Percentiles rank a stretch among this genome's conserved stretches.
These are phyloP conservation scores for Oryza australiensis DNA, from an alignment of 176 grass and related monocot species.

Conservation along the genomic window DNA sequence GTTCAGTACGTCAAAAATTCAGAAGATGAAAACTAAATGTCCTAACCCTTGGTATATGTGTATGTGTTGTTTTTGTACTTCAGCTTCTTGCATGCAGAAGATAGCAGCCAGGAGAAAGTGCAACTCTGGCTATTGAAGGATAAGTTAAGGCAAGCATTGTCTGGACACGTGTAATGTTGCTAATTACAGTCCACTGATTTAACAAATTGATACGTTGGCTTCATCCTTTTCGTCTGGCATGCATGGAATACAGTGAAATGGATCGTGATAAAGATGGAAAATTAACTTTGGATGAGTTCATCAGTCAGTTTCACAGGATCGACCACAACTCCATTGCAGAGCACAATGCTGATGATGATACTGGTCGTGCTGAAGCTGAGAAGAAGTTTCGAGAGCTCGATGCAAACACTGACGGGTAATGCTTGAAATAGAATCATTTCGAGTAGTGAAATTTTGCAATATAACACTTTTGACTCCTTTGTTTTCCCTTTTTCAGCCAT, in stretches of 20 bases:
- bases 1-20: neutral
- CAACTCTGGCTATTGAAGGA: constrained; percentile 43
- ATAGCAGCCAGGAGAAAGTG: constrained; percentile 33
- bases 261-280: constrained; percentile 38
- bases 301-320: constrained; percentile 1
- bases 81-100: constrained; percentile 53
- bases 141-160: constrained; percentile 39
- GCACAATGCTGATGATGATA: neutral
- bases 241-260: constrained; percentile 31
- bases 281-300: constrained; percentile 40
- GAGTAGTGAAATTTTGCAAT: neutral
- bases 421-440: neutral
- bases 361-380: neutral
- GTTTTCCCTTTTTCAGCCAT: constrained; percentile 7
- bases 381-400: constrained; percentile 45
- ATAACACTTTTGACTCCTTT: neutral
- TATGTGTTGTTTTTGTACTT: neutral
- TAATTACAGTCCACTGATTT: neutral
- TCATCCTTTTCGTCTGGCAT: neutral
- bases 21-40: neutral
- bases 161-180: neutral
- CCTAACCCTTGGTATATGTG: neutral
- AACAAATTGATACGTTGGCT: neutral
- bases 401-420: constrained; percentile 36
- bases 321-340: neutral